These are phyloP conservation scores for Solanum corneliomulleri DNA, from an alignment of 257 asterid genomes.

Conservation along the genomic window DNA sequence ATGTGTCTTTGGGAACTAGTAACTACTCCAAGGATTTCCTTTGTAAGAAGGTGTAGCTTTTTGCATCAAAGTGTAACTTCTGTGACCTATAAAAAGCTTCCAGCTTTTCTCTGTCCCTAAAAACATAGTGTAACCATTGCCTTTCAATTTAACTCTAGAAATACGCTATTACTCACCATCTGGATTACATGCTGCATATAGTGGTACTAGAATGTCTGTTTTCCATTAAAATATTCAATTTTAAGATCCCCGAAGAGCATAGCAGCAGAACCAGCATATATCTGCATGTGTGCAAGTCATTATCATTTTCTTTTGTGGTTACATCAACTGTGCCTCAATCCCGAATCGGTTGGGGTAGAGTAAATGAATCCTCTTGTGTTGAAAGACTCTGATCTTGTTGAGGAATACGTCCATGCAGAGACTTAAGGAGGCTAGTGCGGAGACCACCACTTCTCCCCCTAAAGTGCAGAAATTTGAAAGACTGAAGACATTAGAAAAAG, in stretches of 20 bases:
- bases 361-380: not conserved
- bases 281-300: not conserved
- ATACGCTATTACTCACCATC: not conserved
- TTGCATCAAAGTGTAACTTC: not conserved
- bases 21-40: not conserved
- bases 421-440: constrained; percentile 32
- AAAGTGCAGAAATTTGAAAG: constrained; percentile 50
- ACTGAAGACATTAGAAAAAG: constrained; percentile 58
- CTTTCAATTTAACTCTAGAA: not conserved
- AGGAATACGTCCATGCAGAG: constrained; percentile 22
- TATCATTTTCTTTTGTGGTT: not conserved
- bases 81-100: not conserved
- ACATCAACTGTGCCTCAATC: not conserved
- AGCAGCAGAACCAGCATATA: not conserved
- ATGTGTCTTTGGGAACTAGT: not conserved
- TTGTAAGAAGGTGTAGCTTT: not conserved
- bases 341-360: not conserved
- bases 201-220: not conserved
- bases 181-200: not conserved
- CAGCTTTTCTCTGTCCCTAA: not conserved
- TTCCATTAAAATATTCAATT: not conserved
- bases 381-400: not conserved
- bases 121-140: not conserved
- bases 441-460: constrained; percentile 52
- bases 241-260: not conserved